Conservation (phyloP, 2,329 filamentous ascomycete species). For the Gnomoniopsis sp. region DNA sequence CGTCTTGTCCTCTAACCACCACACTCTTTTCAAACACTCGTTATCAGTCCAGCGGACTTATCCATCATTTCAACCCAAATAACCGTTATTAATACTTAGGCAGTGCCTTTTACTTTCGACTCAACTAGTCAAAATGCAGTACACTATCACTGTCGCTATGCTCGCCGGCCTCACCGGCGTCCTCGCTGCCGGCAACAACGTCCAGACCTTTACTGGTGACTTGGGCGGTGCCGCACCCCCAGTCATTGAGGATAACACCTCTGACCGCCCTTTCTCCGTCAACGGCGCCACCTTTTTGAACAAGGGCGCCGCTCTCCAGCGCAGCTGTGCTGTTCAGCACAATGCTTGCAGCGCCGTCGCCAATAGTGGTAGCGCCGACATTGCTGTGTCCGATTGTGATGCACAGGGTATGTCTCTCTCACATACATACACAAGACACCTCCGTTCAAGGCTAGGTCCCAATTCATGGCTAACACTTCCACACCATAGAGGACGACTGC, state of each 20-base stretch:
- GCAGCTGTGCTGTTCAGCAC: constrained; percentile 48
- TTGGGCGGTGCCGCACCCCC: constrained; percentile 40
- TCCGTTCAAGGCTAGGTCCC: too few relatives aligned
- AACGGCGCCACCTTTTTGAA: constrained; percentile 55
- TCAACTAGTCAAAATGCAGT: constrained; percentile 27
- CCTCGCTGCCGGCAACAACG: constrained; percentile 35
- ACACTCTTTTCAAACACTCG: not conserved
- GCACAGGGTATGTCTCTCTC: constrained; percentile 27
- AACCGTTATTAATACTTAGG: not conserved
- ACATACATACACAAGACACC: not conserved
- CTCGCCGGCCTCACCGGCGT: constrained; percentile 34
- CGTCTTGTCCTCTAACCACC: not conserved
- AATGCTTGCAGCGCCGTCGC: constrained; percentile 47
- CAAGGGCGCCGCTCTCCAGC: constrained; percentile 40
- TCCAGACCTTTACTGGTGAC: constrained; percentile 43
- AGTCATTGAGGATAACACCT: constrained; percentile 33
- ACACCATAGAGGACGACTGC: constrained; percentile 33
- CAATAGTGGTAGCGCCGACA: constrained; percentile 38
- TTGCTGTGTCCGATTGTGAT: constrained; percentile 39
- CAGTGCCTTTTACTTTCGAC: not conserved
- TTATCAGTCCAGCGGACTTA: too few relatives aligned
- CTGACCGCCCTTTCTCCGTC: constrained; percentile 45
- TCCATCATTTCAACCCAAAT: not conserved
- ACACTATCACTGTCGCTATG: constrained; percentile 27
- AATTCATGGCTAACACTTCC: not conserved